Base-by-base conservation (phyloP, 2,329 filamentous ascomycete species). In the Diplodia mutila region DNA sequence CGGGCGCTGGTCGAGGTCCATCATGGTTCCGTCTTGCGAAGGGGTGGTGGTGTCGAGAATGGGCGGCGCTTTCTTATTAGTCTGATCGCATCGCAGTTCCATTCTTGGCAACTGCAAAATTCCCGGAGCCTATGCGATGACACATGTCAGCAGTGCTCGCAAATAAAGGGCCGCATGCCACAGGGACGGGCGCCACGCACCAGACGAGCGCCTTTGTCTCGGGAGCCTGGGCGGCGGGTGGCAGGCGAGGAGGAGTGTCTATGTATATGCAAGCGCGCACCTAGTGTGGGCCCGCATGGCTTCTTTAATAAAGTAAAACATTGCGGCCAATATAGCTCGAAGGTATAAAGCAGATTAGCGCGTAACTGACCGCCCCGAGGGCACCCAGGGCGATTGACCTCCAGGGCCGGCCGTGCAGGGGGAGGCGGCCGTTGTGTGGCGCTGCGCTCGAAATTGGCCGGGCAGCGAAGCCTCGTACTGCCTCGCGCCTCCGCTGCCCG, bases 61-160 rank as follows among this genome's bases (percentile, higher is more conserved):
- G 48, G 67, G 66, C 21, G 71, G 42, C 68, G 68, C 59, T 71
- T 70, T n/a, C 49, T 69, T 66, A 55, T 69, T 52, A 61, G 72
- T 69, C 54, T 66, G 46, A 59, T 79, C 72, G 73, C 76, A 79
- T 76, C 72, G 75, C 73, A 80, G 69, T 67, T 78, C 72, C 70
- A 80, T 77, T 69, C 74, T 74, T 61, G 75, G 69, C n/a, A 80
- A 67, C 80, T 79, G 71, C 79, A 80, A 65, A 80, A 75, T 48
- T 80, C 75, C 61, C 78, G 75, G 66, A 71, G 72, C 55, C 79
- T 64, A 55, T 66, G 57, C 65, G 68, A 67, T 68, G 61, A 68
- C 68, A 69, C 53, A 67, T 69, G 69, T 61, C 52, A 68, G 61
- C 63, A 53, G 54, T 37, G 54, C 29, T 52, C 57, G 49, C 51